Evolutionary conservation across 805 yeast species (phyloP).

Genomic region (Yarrowia alimentaria): DNA sequence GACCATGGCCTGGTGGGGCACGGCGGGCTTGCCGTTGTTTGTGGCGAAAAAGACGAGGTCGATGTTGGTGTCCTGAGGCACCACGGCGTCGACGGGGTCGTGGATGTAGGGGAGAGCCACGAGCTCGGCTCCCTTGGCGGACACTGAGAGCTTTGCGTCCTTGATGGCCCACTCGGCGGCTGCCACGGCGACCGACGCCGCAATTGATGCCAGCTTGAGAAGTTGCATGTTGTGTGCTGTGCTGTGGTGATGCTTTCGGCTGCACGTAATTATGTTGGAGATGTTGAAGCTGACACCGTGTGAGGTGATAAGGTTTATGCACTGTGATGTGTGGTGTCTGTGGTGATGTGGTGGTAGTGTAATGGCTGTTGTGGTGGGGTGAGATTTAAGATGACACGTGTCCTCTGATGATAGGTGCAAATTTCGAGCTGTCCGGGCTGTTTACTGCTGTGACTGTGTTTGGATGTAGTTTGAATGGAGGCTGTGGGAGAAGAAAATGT

Average conservation of each 20-base stretch:
- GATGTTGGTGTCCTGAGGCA: conserved; percentile 9
- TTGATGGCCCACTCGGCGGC: conserved; percentile 26
- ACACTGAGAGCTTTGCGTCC: conserved; percentile 16
- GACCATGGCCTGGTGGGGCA: conserved; percentile 25
- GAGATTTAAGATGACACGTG: too few species aligned
- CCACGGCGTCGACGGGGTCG: conserved; percentile 9
- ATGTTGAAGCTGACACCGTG: conserved; percentile 23
- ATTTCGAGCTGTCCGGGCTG: too few species aligned
- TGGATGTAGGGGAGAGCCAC: conserved; percentile 13
- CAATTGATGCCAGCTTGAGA: conserved; percentile 22
- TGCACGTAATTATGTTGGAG: too few species aligned
- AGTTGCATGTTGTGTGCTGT: conserved; percentile 21
- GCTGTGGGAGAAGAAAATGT: too few species aligned
- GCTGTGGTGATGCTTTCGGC: conserved; percentile 13
- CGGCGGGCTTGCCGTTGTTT: conserved; percentile 1
- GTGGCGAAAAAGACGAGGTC: conserved; percentile 23
- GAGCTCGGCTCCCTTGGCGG: conserved; percentile 8
- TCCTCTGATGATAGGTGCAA: too few species aligned
- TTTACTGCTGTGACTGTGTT: too few species aligned
- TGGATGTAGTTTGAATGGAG: too few species aligned
- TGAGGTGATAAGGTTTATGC: conserved; percentile 5
- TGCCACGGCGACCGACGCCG: conserved; percentile 16
- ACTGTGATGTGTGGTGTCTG: too few species aligned
- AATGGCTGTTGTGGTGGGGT: too few species aligned
- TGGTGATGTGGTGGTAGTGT: too few species aligned